phyloP scores from a whole-genome alignment of 2,329 filamentous ascomycete species.

The Clathrospora elynae region DNA sequence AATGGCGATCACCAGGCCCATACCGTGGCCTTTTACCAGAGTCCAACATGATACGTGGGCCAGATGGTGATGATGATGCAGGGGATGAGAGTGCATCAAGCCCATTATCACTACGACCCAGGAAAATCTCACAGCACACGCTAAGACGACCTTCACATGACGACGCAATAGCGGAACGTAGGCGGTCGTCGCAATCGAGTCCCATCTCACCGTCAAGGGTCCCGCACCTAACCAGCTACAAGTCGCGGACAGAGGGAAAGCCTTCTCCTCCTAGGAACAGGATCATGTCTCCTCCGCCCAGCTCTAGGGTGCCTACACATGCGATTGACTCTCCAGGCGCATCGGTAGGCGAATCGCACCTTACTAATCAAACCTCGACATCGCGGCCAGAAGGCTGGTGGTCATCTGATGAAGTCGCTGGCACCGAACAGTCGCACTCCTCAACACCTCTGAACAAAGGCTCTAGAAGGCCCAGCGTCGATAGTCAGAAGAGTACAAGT shows the following conservation, averaged over 20 bases:
- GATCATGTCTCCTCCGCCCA: conserved; percentile 32
- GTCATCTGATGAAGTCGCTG: conserved; percentile 46
- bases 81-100: conserved; percentile 36
- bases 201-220: conserved; percentile 13
- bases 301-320: conserved; percentile 17
- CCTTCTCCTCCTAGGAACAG: conserved; percentile 26
- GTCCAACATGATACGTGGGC: conserved; percentile 23
- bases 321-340: conserved; percentile 26
- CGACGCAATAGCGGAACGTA: conserved; percentile 9
- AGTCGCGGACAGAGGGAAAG: conserved; percentile 10
- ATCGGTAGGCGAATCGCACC: conserved; percentile 34
- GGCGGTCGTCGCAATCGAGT: conserved; percentile 9
- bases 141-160: conserved; percentile 15
- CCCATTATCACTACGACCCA: conserved; percentile 23
- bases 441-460: conserved; percentile 20
- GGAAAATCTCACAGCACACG: conserved; percentile 32
- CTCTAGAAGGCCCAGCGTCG: conserved; percentile 28
- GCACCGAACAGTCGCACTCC: conserved; percentile 34
- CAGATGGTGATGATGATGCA: conserved; percentile 34
- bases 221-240: conserved; percentile 9
- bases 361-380: conserved; percentile 38
- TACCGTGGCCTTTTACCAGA: conserved; percentile 36
- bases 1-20: conserved; percentile 36
- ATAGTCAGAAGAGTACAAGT: conserved; percentile 35
- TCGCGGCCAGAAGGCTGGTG: conserved; percentile 49